Percentiles rank a stretch among this genome's conserved stretches.
Conservation (phyloP, 1,284 basidiomycete genomes). For the Rhodotorula sp. region DNA sequence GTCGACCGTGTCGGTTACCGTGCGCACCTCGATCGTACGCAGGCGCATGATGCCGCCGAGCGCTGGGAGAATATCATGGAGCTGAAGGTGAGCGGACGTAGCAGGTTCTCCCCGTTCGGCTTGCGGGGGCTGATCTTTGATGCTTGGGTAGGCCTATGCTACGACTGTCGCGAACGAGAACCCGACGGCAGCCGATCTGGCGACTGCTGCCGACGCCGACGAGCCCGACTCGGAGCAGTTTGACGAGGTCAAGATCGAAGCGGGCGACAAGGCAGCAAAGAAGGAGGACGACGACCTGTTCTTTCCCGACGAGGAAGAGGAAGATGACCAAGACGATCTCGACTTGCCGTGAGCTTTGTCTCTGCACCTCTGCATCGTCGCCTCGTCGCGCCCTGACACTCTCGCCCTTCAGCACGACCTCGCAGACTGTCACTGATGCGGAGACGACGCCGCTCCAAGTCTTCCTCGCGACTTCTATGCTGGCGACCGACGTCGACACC, state of each 20-base stretch:
- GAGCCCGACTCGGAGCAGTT: conserved; percentile 26
- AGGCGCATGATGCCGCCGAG: conserved; percentile 65
- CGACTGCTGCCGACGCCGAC: conserved; percentile 9
- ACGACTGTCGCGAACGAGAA: conserved; percentile 31
- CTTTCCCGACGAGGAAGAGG: conserved; percentile 21
- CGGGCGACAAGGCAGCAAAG: neutral
- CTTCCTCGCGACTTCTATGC: conserved; percentile 79
- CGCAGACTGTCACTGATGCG: conserved; percentile 7
- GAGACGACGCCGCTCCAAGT: conserved; percentile 50
- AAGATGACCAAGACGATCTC: conserved; percentile 33
- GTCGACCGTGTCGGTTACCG: conserved; percentile 65
- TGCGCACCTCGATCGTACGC: conserved; percentile 66
- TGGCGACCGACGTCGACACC: conserved; percentile 75
- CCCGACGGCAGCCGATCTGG: conserved; percentile 19
- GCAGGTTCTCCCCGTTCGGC: neutral
- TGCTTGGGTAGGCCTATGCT: conserved; percentile 17
- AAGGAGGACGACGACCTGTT: conserved; percentile 19
- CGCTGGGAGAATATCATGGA: conserved; percentile 86
- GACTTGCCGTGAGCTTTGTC: conserved; percentile 13
- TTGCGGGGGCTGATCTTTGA: too few species aligned
- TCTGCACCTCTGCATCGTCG: conserved; percentile 1
- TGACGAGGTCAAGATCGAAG: conserved; percentile 15
- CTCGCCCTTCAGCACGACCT: neutral
- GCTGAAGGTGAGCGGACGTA: conserved; percentile 53
- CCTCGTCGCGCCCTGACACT: neutral